phyloP scores from a whole-genome alignment of 2,329 filamentous ascomycete species.

The Aureobasidium sp. region DNA sequence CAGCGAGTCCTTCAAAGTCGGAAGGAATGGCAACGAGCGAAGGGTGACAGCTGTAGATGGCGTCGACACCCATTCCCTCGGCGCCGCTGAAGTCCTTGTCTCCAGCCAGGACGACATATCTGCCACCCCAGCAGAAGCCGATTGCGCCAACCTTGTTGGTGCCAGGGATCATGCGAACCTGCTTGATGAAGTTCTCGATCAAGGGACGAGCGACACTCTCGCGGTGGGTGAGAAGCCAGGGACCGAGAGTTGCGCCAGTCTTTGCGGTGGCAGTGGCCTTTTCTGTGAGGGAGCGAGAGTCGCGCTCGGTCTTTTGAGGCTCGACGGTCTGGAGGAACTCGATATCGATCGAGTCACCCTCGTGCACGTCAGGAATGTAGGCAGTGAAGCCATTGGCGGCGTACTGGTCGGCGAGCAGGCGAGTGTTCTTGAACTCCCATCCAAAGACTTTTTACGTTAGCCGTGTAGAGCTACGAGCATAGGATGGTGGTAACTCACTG shows the following conservation, averaged over 20 bases:
- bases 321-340: slow-evolving; percentile 38
- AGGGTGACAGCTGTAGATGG: slow-evolving; percentile 37
- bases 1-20: slow-evolving; percentile 35
- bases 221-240: slow-evolving; percentile 39
- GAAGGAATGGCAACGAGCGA: slow-evolving; percentile 36
- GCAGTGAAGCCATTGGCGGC: slow-evolving; percentile 40
- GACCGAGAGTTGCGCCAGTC: slow-evolving; percentile 35
- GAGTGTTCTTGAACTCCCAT: slow-evolving; percentile 41
- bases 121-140: slow-evolving; percentile 44
- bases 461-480: not conserved
- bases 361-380: slow-evolving; percentile 41
- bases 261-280: slow-evolving; percentile 37
- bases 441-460: slow-evolving; percentile 36
- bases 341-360: slow-evolving; percentile 34
- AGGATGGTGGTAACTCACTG: slow-evolving; percentile 24
- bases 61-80: slow-evolving; percentile 33
- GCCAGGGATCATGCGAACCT: slow-evolving; percentile 33
- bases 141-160: slow-evolving; percentile 40
- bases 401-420: slow-evolving; percentile 43
- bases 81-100: slow-evolving; percentile 22
- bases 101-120: slow-evolving; percentile 33
- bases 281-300: slow-evolving; percentile 30
- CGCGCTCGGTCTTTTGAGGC: slow-evolving; percentile 35
- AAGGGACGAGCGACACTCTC: slow-evolving; percentile 37
- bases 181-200: slow-evolving; percentile 38